These are phyloP conservation scores for Bipolaris zeicola DNA, from an alignment of 2,329 filamentous ascomycete genomes.

Conservation along the genomic window DNA sequence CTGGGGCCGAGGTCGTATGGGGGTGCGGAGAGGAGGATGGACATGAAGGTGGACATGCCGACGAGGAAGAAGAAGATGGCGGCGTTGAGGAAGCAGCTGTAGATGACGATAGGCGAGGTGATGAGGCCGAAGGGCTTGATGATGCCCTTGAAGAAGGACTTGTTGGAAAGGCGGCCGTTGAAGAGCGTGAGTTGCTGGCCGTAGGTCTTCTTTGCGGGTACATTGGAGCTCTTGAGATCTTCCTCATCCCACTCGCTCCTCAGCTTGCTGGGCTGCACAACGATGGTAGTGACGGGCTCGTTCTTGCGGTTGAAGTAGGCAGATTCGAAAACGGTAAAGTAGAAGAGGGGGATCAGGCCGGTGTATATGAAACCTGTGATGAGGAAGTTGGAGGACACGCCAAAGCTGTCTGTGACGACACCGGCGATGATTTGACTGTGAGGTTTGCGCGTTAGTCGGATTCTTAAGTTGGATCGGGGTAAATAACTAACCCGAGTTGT, in stretches of 20 bases:
- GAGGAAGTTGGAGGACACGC: slow-evolving; percentile 15
- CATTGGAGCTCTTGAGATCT: slow-evolving; percentile 9
- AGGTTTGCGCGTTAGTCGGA: background rate
- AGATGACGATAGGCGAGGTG: slow-evolving; percentile 15
- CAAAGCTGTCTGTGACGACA: slow-evolving; percentile 17
- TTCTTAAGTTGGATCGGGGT: no score
- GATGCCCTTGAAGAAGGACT: slow-evolving; percentile 18
- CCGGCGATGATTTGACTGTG: slow-evolving; percentile 8
- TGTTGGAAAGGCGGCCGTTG: slow-evolving; percentile 13
- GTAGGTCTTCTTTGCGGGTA: slow-evolving; percentile 8
- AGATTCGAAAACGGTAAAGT: slow-evolving; percentile 19
- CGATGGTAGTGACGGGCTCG: slow-evolving; percentile 3
- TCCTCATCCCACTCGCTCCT: slow-evolving; percentile 12
- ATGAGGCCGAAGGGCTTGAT: slow-evolving; percentile 19
- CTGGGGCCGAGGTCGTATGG: slow-evolving; percentile 17
- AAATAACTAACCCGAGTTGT: slow-evolving; percentile 15
- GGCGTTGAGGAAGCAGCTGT: slow-evolving; percentile 20
- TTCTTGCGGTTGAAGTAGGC: slow-evolving; percentile 16
- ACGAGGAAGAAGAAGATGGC: slow-evolving; percentile 16
- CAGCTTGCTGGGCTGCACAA: slow-evolving; percentile 9
- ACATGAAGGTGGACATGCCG: slow-evolving; percentile 16
- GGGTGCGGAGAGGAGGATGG: slow-evolving; percentile 17
- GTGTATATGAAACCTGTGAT: slow-evolving; percentile 16
- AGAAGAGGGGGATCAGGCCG: slow-evolving; percentile 12
- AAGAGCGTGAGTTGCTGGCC: slow-evolving; percentile 9